Percentiles rank a stretch among this genome's conserved stretches.
phyloP scores from a whole-genome alignment of 257 asterid species.

The Nicotiana sylvestris region DNA sequence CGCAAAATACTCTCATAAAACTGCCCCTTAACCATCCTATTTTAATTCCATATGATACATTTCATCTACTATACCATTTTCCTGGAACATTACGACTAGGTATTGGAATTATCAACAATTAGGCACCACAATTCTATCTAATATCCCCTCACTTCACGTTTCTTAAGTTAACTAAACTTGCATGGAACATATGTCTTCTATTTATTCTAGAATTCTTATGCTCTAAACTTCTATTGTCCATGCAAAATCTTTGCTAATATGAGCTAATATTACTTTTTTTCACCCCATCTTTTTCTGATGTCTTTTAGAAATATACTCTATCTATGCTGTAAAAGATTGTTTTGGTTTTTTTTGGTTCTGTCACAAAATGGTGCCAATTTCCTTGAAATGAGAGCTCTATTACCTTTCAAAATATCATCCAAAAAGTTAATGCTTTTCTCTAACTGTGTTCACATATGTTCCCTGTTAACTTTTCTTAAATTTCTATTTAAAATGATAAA shows the following conservation, averaged over 20 bases:
- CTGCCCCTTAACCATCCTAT: background rate
- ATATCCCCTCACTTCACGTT: background rate
- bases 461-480: too few species aligned
- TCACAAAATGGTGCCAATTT: background rate
- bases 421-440: background rate
- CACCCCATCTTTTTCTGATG: too few species aligned
- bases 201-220: too few species aligned
- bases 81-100: background rate
- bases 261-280: too few species aligned
- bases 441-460: too few species aligned
- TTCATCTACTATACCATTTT: background rate
- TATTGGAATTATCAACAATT: background rate
- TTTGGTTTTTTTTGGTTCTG: background rate
- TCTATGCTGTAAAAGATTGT: background rate
- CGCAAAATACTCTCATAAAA: too few species aligned
- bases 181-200: too few species aligned
- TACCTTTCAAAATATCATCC: background rate
- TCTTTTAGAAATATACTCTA: too few species aligned
- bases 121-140: background rate
- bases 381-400: background rate
- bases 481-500: too few species aligned
- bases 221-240: too few species aligned
- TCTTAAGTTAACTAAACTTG: background rate
- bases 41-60: background rate
- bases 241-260: too few species aligned